Percentiles rank a stretch among this genome's conserved stretches.
These are phyloP conservation scores for Gnaphalium uliginosum DNA, from an alignment of 129 eudicot species.

Conservation along the genomic window DNA sequence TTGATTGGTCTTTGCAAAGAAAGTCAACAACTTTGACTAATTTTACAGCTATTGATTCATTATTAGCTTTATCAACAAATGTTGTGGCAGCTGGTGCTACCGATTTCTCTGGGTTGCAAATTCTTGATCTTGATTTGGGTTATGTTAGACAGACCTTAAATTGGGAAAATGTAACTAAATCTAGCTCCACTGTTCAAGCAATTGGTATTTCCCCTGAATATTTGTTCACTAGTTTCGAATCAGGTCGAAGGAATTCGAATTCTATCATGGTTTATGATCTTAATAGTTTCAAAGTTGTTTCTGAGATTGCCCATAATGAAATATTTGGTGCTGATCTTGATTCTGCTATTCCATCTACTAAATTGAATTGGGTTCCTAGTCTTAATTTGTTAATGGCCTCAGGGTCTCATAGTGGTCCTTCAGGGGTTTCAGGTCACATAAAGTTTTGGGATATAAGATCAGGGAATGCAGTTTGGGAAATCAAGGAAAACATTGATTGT, in stretches of 20 bases:
- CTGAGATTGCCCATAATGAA: slow-evolving; percentile 61
- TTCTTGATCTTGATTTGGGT: slow-evolving; percentile 69
- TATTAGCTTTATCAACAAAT: slow-evolving; percentile 54
- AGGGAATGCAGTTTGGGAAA: slow-evolving; percentile 76
- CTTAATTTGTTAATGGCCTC: slow-evolving; percentile 83
- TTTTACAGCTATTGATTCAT: slow-evolving; percentile 70
- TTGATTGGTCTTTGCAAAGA: slow-evolving; percentile 83
- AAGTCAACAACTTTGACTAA: slow-evolving; percentile 76
- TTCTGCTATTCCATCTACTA: slow-evolving; percentile 82
- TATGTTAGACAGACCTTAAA: slow-evolving; percentile 59
- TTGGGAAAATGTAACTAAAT: slow-evolving; percentile 86
- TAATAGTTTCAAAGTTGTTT: slow-evolving; percentile 43
- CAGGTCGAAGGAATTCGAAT: slow-evolving; percentile 77
- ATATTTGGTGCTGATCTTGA: slow-evolving; percentile 80
- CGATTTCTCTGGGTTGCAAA: slow-evolving; percentile 78
- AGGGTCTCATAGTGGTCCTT: slow-evolving; percentile 89
- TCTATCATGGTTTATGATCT: slow-evolving; percentile 79
- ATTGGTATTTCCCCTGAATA: slow-evolving; percentile 62
- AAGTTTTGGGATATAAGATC: slow-evolving; percentile 85
- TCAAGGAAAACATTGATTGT: slow-evolving; percentile 69
- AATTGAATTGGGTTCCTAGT: slow-evolving; percentile 73
- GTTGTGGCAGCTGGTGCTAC: slow-evolving; percentile 88
- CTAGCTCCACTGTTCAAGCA: slow-evolving; percentile 85
- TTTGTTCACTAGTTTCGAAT: slow-evolving; percentile 77
- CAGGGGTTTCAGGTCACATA: slow-evolving; percentile 71